Evolutionary conservation across 164 flowering plant species (phyloP), one percentile per base, ranked within the genome.

Genomic region (Euptelea pleiosperma): DNA sequence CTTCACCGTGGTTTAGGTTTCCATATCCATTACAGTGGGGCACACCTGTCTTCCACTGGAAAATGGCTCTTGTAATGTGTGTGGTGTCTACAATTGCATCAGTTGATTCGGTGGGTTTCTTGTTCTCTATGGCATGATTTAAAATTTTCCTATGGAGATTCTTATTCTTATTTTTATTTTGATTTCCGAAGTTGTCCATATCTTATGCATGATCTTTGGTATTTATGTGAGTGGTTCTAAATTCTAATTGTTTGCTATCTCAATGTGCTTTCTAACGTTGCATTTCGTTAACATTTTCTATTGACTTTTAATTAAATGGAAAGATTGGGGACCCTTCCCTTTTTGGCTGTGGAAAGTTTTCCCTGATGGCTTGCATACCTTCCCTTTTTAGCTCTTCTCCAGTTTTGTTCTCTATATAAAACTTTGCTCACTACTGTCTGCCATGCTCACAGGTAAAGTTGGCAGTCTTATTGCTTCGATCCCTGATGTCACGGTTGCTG

Each of bases 21-120:
- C 99, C 99, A 19, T 93, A 93, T 65, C 99, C 99, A 10, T 72
- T 93, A 49, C 99, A 93, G 71, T 93, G 99, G 99, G 99, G 99
- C 40, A 83, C 79, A 47, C 99, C 99, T 59, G 79, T 86, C 56
- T 93, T 93, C 68, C 52, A 70, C 63, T 83, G 84, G 91, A 86
- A 88, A 68, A 82, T 82, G 82, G 96, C 92, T 51, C 46, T 93
- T 44, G 80, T 93, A 37, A 93, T 93, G 97, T 93, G 99, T 70
- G 82, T 80, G 68, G 97, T 79, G 45, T 86, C 99, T 50, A 62
- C 90, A 35, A 88, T 93, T 56, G 68, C 96, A 30, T 86, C 99
- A 19, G 94, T 90, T 54, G 99, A 93, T 76, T 93, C 99, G 57
- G 99, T 93, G 65, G 75, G 91, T 84, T 55, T 42, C 41, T 30